Base-by-base conservation (phyloP, 805 yeast genomes). In the Metschnikowia noctiluminum region DNA sequence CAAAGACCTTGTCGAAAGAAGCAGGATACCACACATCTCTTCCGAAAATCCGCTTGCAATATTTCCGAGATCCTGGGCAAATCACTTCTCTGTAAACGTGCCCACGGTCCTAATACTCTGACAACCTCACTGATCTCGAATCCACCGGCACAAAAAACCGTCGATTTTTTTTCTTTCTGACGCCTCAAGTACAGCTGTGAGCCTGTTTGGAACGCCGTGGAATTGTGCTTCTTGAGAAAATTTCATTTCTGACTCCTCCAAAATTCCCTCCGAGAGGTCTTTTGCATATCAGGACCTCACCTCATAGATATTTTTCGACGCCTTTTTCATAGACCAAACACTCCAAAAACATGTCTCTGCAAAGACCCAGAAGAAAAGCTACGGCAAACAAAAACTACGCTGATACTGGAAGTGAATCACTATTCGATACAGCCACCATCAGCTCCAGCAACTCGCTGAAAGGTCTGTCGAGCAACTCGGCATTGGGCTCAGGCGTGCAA, bases 351-450 rank as follows among this genome's bases (percentile, higher is more conserved):
- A 57, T 57, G 60, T 47, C 58, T 7, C 50, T 40, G 35, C 28
- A 48, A 12, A 48, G 60, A 37, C 60, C 60, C 42, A 51, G 51
- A 35, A 38, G 60, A 35, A 57, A 57, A 47, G 60, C 59, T 41
- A 54, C 60, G 31, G 56, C 51, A 32, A 51, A 49, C 48, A 55
- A 55, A 50, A 55, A 51, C 38, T 57, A 57, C 52, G 53, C 52
- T 49, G 60, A 57, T 39, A 38, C 52, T 11, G 46, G 45, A 40
- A 46, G 46, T 21, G 60, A 57, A 41, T 37, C 52, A 21, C 37
- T 56, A 14, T 37, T 56, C 40, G 58, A 56, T 14, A 48, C 38
- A 40, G 28, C 32, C 3, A 15, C 39, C 39, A 31, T 35, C 31
- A 21, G 44, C 16, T 28, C 41, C 7, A n/a, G 44, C 26, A 28